Conservation (phyloP, 306 rosid species). For the Citrullus colocynthis region DNA sequence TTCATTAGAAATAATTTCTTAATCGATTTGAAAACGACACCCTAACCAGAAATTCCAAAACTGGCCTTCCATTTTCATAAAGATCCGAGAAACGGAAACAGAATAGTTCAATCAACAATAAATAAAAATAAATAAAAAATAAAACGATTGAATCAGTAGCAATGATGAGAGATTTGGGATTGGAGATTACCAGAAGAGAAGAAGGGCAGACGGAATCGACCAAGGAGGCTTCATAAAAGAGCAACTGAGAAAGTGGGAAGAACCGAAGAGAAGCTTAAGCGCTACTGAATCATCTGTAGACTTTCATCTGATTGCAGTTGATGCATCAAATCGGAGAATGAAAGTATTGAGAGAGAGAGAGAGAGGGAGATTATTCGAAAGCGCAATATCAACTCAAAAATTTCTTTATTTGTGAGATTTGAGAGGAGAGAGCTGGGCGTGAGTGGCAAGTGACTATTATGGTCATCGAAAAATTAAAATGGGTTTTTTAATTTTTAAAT, state of each 20-base stretch:
- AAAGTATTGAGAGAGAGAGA: background rate
- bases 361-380: background rate
- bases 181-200: slow-evolving; percentile 1
- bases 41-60: background rate
- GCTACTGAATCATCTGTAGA: background rate
- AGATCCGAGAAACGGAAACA: background rate
- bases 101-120: background rate
- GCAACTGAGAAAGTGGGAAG: background rate
- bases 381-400: slow-evolving; percentile 3
- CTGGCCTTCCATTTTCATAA: background rate
- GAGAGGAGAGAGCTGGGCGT: background rate
- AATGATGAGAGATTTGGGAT: background rate
- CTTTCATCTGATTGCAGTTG: slow-evolving; percentile 5
- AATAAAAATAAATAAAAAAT: no score
- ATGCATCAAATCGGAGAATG: background rate
- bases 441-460: slow-evolving; percentile 7
- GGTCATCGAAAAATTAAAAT: background rate
- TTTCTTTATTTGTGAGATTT: background rate
- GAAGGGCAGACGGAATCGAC: background rate
- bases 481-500: background rate
- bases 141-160: background rate
- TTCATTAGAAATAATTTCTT: background rate
- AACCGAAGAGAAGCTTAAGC: background rate
- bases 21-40: background rate
- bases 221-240: background rate